These are phyloP conservation scores for Funneliformis geosporum DNA, from an alignment of 192 early-diverging fungal species.

Conservation along the genomic window DNA sequence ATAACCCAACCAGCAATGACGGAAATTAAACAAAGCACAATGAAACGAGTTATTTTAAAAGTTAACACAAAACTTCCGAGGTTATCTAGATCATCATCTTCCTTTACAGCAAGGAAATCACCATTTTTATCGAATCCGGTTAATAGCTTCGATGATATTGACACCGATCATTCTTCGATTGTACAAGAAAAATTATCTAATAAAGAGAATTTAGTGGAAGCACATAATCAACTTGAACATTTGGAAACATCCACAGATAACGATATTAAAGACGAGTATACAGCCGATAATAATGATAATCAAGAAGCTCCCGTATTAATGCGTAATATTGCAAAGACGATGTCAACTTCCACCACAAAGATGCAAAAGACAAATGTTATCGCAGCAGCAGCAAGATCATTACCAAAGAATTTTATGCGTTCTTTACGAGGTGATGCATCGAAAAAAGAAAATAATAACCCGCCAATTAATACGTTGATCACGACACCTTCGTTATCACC, in stretches of 20 bases:
- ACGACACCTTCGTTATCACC: slow-evolving; percentile 6
- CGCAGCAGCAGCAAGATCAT: not conserved
- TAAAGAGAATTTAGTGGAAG: not conserved
- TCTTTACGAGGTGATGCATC: not conserved
- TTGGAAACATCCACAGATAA: not conserved
- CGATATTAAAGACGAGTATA: not conserved
- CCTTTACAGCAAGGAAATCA: not conserved
- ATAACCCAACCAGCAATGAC: not conserved
- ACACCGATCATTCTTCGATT: not conserved
- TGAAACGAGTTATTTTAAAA: slow-evolving; percentile 11
- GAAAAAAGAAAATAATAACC: not conserved
- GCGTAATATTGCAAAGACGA: not conserved
- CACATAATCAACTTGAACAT: not conserved
- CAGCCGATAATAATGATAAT: not conserved
- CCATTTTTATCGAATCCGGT: not conserved
- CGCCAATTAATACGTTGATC: not conserved
- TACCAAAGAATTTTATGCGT: slow-evolving; percentile 8
- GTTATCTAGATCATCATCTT: not conserved
- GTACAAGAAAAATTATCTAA: not conserved
- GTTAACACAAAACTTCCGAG: not conserved
- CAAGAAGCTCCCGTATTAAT: not conserved
- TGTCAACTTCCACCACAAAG: not conserved
- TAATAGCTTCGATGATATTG: not conserved
- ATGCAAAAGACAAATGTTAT: slow-evolving; percentile 8
- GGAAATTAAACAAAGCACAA: not conserved